Base-by-base conservation (phyloP, 2,329 filamentous ascomycete species). In the Ploettnerulaceae sp. region DNA sequence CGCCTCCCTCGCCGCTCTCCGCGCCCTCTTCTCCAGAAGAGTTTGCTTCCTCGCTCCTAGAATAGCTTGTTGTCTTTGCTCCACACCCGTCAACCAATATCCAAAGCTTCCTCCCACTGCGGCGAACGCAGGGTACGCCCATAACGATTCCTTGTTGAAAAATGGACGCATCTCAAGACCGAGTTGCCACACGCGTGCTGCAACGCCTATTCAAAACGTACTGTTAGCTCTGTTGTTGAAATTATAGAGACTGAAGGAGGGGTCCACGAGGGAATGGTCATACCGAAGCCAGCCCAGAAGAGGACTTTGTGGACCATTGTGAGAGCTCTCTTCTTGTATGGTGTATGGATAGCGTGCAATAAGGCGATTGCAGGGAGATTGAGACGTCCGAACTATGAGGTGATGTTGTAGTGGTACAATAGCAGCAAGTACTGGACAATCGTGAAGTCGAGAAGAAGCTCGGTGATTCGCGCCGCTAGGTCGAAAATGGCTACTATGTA, bases 101-200 rank as follows among this genome's bases (percentile, higher is more conserved):
- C 93, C 93, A 71, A 97, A 96, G 70, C 85, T 88, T 60, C 84
- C 90, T 60, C 90, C 90, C 54, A 89, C 80, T 59, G 79, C 79
- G 49, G 83, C 90, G 70, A 93, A 98, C 60, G 91, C 71, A 45
- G 93, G 93, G 73, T 95, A 98, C 41, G 82, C 89, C 86, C 89
- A 94, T 63, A 95, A 80, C 45, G 85, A 86, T 66, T 84, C 76
- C 64, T 77, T 81, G 71, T 85, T 83, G 77, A 97, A 88, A 69
- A 96, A 84, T 42, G 91, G 93, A 54, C 90, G 89, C 89, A 95
- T 95, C 74, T 98, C 89, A 67, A 98, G 93, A 64, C 91, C 93
- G 67, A 98, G 84, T 71, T 97, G 93, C 88, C 90, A 96, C 70
- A 93, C 79, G 61, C 91, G 87, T 65, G 90, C 85, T 65, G 86